A percentile compares a stretch with the other conserved stretches of the same genome.
phyloP scores from a whole-genome alignment of 352 stramenopile genomes.

The Elongisporangium undulatum region DNA sequence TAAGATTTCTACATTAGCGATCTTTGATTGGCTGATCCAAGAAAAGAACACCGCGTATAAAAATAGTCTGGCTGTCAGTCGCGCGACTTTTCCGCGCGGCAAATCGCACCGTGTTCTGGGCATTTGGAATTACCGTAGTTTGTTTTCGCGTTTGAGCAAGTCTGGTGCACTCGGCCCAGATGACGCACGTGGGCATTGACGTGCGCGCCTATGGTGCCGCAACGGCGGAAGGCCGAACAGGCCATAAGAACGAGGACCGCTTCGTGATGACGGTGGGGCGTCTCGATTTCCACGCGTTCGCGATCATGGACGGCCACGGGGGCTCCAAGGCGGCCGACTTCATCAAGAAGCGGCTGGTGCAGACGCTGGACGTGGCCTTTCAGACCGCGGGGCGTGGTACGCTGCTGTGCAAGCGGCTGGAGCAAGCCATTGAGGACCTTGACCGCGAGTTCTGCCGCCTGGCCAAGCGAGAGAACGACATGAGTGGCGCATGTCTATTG shows the following conservation, averaged over 20 bases:
- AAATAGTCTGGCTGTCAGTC: slow-evolving; percentile 6
- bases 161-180: neutral
- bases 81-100: neutral
- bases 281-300: slow-evolving; percentile 55
- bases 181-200: neutral
- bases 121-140: neutral
- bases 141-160: neutral
- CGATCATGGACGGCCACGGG: slow-evolving; percentile 73
- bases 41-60: neutral
- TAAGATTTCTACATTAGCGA: neutral
- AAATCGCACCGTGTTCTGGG: neutral
- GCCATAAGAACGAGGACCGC: slow-evolving; percentile 69
- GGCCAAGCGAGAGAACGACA: slow-evolving; percentile 34
- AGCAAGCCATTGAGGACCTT: slow-evolving; percentile 37
- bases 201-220: neutral
- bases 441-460: slow-evolving; percentile 37
- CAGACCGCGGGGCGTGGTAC: slow-evolving; percentile 7
- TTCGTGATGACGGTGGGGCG: slow-evolving; percentile 37
- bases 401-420: slow-evolving; percentile 27
- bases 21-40: slow-evolving; percentile 1
- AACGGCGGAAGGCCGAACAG: slow-evolving; percentile 3
- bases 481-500: slow-evolving; percentile 63
- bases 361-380: slow-evolving; percentile 37
- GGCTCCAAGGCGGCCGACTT: slow-evolving; percentile 54
- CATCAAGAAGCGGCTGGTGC: slow-evolving; percentile 43